Evolutionary conservation across 2,329 filamentous ascomycete genomes (phyloP), one percentile per base, ranked within the genome.

Genomic region (Penicillium capsulatum): DNA sequence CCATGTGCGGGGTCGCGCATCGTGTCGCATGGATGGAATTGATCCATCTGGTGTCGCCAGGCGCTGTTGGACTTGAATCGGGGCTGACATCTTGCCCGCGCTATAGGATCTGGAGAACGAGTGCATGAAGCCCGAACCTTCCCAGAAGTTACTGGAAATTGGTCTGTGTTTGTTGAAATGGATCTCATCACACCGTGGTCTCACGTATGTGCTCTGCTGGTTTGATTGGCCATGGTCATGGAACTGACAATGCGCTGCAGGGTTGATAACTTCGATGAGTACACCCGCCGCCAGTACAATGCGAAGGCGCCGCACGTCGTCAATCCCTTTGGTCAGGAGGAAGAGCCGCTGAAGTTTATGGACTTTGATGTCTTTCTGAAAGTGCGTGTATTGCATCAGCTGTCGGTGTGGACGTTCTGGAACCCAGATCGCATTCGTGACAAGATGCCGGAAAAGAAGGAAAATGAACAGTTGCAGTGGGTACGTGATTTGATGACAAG

Each of bases 161-260:
- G 91, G 88, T 24, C 76, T 98, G 31, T 81, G 85, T 38, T 74
- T 97, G 14, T 79, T 97, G 44, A 96, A 96, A 75, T 89, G 85
- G 61, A 83, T 96, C 34, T 96, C 92, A 20, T 95, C 90, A 44
- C 89, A 96, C 70, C 84, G 90, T 49, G 90, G 90, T 48, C 73
- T 97, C 33, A 94, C 84, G 89, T 95, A 78, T 52, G 86, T 75
- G 14, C 15, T 11, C 3, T 29, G 34, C 28, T 31, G 15, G 7
- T 13, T 24, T 3, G 11, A 22, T 17, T 13, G 17, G 11, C 14
- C 15, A 29, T 13, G 13, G 29, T 20, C 4, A 7, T 11, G 14
- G 37, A 20, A 35, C 41, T 53, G 15, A 47, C 35, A n/a, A 15
- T 19, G 11, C 11, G 29, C 31, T 34, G 14, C 54, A 96, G 90